A percentile compares a stretch with the other conserved stretches of the same genome.
These are phyloP conservation scores for Myrica gale DNA, from an alignment of 306 rosid species.

Conservation along the genomic window DNA sequence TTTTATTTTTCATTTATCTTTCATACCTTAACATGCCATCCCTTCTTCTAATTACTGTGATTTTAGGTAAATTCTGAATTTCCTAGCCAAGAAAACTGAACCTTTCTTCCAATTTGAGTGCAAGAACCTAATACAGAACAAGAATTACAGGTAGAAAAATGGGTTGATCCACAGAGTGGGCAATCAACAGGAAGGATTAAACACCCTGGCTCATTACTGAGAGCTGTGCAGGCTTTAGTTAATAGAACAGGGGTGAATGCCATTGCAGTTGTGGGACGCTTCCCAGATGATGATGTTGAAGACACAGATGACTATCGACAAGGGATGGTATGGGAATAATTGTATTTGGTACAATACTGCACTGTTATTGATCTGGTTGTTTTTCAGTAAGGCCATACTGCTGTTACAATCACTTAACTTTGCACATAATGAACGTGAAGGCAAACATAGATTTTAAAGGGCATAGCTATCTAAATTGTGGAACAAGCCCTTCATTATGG, in stretches of 20 bases:
- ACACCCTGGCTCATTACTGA: constrained; percentile 71
- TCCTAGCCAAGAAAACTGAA: not conserved
- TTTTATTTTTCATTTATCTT: not conserved
- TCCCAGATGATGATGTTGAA: constrained; percentile 72
- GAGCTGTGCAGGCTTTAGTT: constrained; percentile 61
- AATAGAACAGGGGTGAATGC: constrained; percentile 63
- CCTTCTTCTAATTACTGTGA: constrained; percentile 10
- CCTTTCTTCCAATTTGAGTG: constrained; percentile 15
- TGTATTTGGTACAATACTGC: not conserved
- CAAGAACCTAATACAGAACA: constrained; percentile 26
- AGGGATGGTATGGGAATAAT: constrained; percentile 57
- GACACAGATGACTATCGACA: constrained; percentile 71
- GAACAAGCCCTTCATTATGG: not conserved
- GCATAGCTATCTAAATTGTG: not conserved
- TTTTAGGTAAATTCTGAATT: constrained; percentile 9
- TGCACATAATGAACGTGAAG: not conserved
- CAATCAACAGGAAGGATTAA: constrained; percentile 81
- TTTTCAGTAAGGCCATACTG: not conserved
- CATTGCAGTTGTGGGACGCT: constrained; percentile 85
- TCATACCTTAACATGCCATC: not conserved
- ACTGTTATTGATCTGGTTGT: not conserved
- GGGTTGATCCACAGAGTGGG: constrained; percentile 77
- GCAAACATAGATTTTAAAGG: not conserved
- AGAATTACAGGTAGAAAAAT: constrained; percentile 71
- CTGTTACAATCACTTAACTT: not conserved